Conservation (phyloP, 257 asterid genomes). For the Solanum okadae region DNA sequence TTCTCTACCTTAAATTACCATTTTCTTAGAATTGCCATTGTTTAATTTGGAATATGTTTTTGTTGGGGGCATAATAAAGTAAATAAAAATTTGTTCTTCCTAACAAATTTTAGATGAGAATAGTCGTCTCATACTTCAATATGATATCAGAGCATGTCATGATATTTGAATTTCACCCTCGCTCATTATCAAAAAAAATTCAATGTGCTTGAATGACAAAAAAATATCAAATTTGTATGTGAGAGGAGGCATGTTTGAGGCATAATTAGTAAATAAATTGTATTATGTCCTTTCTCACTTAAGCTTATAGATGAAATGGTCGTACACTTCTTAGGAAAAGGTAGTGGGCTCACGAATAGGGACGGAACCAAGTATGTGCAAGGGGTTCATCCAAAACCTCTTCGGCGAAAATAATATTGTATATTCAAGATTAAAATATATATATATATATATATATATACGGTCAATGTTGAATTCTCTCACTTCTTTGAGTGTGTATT, state of each 20-base stretch:
- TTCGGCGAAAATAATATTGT: not conserved
- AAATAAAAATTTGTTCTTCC: not conserved
- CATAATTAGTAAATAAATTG: not conserved
- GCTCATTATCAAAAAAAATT: not conserved
- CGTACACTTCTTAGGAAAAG: not conserved
- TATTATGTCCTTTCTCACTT: not conserved
- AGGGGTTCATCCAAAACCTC: not conserved
- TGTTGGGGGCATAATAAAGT: not conserved
- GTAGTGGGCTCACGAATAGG: not conserved
- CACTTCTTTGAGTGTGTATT: not conserved
- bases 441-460: no score
- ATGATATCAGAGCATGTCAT: not conserved
- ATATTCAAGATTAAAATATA: not conserved
- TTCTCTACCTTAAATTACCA: constrained; percentile 1
- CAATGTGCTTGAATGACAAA: not conserved
- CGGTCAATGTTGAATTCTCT: not conserved
- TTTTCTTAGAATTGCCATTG: not conserved
- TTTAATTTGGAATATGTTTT: not conserved
- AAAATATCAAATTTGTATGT: not conserved
- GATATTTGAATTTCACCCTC: not conserved
- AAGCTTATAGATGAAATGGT: not conserved
- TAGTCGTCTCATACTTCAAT: not conserved
- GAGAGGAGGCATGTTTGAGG: not conserved
- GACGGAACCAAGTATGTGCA: not conserved
- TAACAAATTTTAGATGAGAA: not conserved